A percentile compares a stretch with the other conserved stretches of the same genome.
These are phyloP conservation scores for Piedraia hortae DNA, from an alignment of 2,329 filamentous ascomycete genomes.

Conservation along the genomic window DNA sequence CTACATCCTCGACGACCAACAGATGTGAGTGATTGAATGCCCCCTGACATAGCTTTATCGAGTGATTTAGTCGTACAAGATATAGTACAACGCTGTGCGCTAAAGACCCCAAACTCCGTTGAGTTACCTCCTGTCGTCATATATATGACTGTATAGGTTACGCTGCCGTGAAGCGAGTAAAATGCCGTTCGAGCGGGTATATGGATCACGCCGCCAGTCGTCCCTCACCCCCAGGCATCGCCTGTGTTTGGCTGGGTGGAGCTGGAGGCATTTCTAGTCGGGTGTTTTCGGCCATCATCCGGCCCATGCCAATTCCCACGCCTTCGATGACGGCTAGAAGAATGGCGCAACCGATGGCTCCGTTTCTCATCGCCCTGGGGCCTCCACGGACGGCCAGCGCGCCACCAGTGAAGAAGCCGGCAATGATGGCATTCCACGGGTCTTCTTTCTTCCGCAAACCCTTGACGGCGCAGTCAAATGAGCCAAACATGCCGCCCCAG, in stretches of 20 bases:
- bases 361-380: slow-evolving; percentile 73
- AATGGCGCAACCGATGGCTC: slow-evolving; percentile 84
- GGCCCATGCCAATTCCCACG: slow-evolving; percentile 82
- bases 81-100: no score
- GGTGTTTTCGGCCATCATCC: slow-evolving; percentile 77
- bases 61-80: no score
- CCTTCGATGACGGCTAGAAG: slow-evolving; percentile 90
- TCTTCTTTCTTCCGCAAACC: slow-evolving; percentile 77
- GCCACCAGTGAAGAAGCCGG: slow-evolving; percentile 88
- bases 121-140: no score
- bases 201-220: neutral
- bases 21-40: slow-evolving; percentile 3
- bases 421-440: slow-evolving; percentile 91
- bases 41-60: slow-evolving; percentile 2
- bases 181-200: no score
- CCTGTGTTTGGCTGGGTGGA: slow-evolving; percentile 10
- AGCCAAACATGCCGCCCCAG: slow-evolving; percentile 88
- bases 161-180: no score
- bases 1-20: slow-evolving; percentile 2
- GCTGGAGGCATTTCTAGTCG: slow-evolving; percentile 37
- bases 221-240: slow-evolving; percentile 9
- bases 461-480: slow-evolving; percentile 92
- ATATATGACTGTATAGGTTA: no score
- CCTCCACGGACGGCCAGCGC: slow-evolving; percentile 78
- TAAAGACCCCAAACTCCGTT: no score